Base-by-base conservation (phyloP, 1,284 basidiomycete species). In the Boletus albobrunnescens region DNA sequence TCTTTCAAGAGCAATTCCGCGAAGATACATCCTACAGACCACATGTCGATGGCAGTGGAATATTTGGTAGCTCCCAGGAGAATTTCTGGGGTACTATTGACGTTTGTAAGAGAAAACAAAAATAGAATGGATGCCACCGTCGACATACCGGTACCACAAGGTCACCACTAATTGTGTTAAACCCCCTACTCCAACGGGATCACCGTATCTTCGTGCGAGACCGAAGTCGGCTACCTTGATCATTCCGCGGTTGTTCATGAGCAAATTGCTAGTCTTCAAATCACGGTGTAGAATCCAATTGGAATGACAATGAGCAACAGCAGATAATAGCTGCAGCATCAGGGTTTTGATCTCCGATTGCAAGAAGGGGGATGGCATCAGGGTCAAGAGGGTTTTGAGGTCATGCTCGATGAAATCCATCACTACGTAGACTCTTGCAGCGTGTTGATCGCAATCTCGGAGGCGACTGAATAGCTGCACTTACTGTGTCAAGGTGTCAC, bases 371-470 rank as follows among this genome's bases (percentile, higher is more conserved):
- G 87, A 81, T 1, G 92, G 90, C 93, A 97, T 97, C 52, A 91
- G 75, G 11, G 87, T 89, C 46, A 99, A 77, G 41, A 99, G 78
- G 2, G 94, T 91, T 71, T 99, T 99, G 63, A 99, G 84, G 67
- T 99, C 95, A 68, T 99, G 96, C 69, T 99, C 96, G 64, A 99
- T 94, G 64, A 99, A 99, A 62, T 98, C 95, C 94, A 98, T 98
- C 26, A 97, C 94, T 53, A 99, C 93, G 70, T 94, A 99, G 46
- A 98, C 92, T 74, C 92, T 94, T 74, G 52, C 53, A 56, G 57
- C 54, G 38, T 50, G 41, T 53, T 61, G 56, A 59, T 54, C 24
- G 19, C 23, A 44, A 52, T 26, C 19, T 46, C 33, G 16, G 36
- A 40, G 20, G 38, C 7, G 31, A 55, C 31, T 43, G 32, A 27